phyloP scores from a whole-genome alignment of 2,329 filamentous ascomycete species.

The Colletotrichum orbiculare region DNA sequence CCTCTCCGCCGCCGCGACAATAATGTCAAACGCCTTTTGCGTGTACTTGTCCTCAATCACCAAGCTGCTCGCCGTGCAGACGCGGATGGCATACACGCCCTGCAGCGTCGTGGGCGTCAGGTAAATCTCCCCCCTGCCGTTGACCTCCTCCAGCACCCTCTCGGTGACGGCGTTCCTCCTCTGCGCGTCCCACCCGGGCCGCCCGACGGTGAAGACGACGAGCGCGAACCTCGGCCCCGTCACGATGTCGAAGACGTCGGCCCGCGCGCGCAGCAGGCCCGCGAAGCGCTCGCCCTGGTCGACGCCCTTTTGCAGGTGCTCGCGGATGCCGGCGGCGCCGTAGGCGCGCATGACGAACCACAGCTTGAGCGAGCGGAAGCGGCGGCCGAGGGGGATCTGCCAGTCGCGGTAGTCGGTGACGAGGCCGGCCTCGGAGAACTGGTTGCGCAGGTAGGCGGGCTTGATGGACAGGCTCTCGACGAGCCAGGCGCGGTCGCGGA shows the following conservation, averaged over 20 bases:
- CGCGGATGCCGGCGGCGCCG: slow-evolving; percentile 79
- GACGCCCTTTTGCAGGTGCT: slow-evolving; percentile 78
- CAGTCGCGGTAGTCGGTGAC: slow-evolving; percentile 97
- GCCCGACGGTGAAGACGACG: slow-evolving; percentile 77
- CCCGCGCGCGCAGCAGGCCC: slow-evolving; percentile 63
- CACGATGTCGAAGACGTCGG: slow-evolving; percentile 81
- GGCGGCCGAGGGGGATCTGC: slow-evolving; percentile 91
- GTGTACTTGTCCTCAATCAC: slow-evolving; percentile 79
- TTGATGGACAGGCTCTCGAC: slow-evolving; percentile 82
- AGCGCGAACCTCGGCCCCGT: slow-evolving; percentile 82
- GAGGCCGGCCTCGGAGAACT: slow-evolving; percentile 81
- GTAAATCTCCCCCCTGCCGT: slow-evolving; percentile 81
- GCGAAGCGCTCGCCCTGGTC: slow-evolving; percentile 77
- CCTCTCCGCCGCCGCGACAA: slow-evolving; percentile 73
- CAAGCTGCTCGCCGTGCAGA: slow-evolving; percentile 78
- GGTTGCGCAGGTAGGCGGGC: slow-evolving; percentile 84
- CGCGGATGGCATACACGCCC: slow-evolving; percentile 80
- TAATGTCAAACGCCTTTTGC: slow-evolving; percentile 76
- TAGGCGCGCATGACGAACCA: slow-evolving; percentile 94
- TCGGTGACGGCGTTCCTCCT: slow-evolving; percentile 76
- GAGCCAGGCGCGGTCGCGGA: slow-evolving; percentile 80
- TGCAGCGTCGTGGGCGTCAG: slow-evolving; percentile 81
- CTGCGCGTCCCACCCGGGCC: slow-evolving; percentile 48
- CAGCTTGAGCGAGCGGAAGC: slow-evolving; percentile 90
- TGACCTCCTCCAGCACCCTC: slow-evolving; percentile 79